phyloP scores from a whole-genome alignment of 257 asterid species.

The Thymus mandschuricus region DNA sequence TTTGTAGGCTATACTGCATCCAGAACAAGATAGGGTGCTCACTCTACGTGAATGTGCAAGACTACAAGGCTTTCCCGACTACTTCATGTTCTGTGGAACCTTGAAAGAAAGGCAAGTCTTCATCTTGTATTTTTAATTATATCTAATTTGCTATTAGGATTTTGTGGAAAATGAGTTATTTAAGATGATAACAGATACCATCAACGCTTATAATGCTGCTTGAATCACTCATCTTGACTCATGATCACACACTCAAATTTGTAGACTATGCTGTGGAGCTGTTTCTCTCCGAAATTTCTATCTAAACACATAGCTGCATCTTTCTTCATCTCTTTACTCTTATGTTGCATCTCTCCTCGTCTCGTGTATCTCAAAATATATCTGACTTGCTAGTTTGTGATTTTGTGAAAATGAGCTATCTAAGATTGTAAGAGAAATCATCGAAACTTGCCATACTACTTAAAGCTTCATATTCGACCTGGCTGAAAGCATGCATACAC shows the following conservation, averaged over 20 bases:
- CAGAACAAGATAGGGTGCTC: slow-evolving; percentile 60
- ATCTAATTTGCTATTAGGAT: slow-evolving; percentile 1
- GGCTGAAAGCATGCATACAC: not conserved
- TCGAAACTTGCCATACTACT: not conserved
- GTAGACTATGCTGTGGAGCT: too few relatives aligned
- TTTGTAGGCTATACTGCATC: slow-evolving; percentile 48
- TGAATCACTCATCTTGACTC: not conserved
- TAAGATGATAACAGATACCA: not conserved
- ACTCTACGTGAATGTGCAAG: slow-evolving; percentile 56
- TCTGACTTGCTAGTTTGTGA: not conserved
- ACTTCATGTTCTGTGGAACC: slow-evolving; percentile 50
- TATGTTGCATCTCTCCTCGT: not conserved
- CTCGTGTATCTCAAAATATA: not conserved
- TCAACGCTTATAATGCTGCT: not conserved
- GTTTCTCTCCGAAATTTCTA: too few relatives aligned
- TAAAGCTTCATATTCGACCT: not conserved
- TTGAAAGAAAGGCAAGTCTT: slow-evolving; percentile 51
- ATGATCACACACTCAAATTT: too few relatives aligned
- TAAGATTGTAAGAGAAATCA: not conserved
- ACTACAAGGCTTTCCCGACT: slow-evolving; percentile 59
- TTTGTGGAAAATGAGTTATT: not conserved
- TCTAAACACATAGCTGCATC: not conserved
- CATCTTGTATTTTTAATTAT: not conserved
- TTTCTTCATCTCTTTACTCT: not conserved
- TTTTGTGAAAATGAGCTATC: not conserved